Evolutionary conservation across 2,329 filamentous ascomycete genomes (phyloP), one percentile per base, ranked within the genome.

Genomic region (Colletotrichum sp.): DNA sequence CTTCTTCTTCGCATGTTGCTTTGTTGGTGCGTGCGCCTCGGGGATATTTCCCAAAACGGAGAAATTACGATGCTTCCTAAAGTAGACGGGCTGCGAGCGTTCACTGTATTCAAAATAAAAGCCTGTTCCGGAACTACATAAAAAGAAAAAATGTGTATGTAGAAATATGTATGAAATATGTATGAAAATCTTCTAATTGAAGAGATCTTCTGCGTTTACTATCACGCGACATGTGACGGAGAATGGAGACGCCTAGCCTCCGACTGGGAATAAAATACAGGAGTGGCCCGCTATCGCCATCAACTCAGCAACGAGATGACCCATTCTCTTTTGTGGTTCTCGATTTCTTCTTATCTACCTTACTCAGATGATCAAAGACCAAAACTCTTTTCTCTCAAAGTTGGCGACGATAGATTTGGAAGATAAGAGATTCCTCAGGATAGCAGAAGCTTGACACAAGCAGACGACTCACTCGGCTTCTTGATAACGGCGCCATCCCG

Each of bases 11-110:
- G 39, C 5, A 44, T 44, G 18, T 44, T 44, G 1, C 3, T 44
- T n/a, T 4, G 39, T 48, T n/a, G 39, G 39, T 48, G 39, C 39
- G 4, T 1, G 18, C 39, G 18, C 0, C 39, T 12, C 4, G 9
- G 39, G 39, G 9, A 48, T 12, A 48, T 48, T 48, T 48, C 18
- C 18, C 18, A 48, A n/a, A 48, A n/a, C 18, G 39, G 39, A 48
- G 18, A 48, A 48, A 48, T 48, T 48, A 3, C 8, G 3, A 4
- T 48, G 18, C 39, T n/a, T 48, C 18, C 18, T n/a, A 48, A n/a
- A 0, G 39, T 1, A n/a, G 39, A n/a, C 5, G 16, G 9, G 39
- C 1, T 2, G 1, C 39, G 39, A 48, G 39, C 39, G 18, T 6
- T n/a, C 18, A 48, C 9, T 48, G 18, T n/a, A 10, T n/a, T 48